Conservation (phyloP, 176 grass and related monocot species). For the Carex littledalei region DNA sequence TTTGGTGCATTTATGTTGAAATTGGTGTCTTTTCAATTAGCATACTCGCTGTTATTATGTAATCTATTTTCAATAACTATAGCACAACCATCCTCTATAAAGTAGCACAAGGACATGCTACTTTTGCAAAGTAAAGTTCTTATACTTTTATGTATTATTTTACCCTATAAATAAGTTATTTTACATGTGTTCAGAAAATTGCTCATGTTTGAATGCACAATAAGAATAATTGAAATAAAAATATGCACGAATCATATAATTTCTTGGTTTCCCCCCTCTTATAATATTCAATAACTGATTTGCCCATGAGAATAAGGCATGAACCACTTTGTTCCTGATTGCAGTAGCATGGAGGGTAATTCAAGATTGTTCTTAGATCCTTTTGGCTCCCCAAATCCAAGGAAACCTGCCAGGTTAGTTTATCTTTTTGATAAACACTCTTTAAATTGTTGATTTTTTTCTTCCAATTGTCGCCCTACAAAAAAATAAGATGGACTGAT, state of each 20-base stretch:
- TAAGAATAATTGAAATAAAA: background rate
- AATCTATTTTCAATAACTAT: background rate
- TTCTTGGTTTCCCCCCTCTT: background rate
- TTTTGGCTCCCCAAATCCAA: conserved; percentile 25
- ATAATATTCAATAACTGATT: background rate
- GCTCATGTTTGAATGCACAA: background rate
- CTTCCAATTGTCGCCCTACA: background rate
- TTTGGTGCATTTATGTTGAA: background rate
- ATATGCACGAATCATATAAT: background rate
- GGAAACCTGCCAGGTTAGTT: conserved; percentile 27
- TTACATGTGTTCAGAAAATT: background rate
- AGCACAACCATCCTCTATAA: too few species aligned
- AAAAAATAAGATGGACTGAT: background rate
- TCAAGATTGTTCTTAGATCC: conserved; percentile 24
- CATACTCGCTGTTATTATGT: background rate
- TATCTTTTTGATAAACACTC: background rate
- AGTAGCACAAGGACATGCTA: background rate
- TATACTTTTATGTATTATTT: background rate
- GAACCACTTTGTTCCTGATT: conserved; percentile 28
- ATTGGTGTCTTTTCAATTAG: background rate
- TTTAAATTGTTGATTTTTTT: background rate
- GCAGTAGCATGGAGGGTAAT: conserved; percentile 24
- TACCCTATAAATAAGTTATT: background rate
- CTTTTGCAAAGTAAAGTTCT: background rate
- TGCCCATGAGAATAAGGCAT: background rate